Percentiles rank a stretch among this genome's conserved stretches.
Evolutionary conservation across 305 asterid genomes (phyloP).

Genomic region (Solanum aculeatissimum): DNA sequence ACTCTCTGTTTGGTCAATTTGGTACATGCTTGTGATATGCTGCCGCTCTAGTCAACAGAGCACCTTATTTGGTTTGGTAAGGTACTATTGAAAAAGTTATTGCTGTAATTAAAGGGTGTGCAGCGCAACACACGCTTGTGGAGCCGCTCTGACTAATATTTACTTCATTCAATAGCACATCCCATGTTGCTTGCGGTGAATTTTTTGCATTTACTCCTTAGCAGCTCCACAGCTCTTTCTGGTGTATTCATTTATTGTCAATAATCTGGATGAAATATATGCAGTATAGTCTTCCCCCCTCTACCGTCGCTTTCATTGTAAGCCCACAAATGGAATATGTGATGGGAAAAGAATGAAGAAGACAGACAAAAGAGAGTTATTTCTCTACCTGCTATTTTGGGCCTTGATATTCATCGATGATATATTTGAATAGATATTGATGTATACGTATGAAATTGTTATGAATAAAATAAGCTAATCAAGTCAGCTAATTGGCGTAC

Average conservation of each 20-base stretch:
- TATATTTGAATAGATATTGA: neutral
- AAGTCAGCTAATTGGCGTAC: neutral
- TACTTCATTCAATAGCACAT: neutral
- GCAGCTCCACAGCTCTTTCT: neutral
- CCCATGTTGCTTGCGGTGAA: neutral
- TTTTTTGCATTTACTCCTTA: neutral
- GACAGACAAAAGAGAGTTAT: neutral
- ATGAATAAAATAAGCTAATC: neutral
- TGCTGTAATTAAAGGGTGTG: neutral
- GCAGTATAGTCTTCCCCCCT: neutral
- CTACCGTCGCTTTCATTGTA: neutral
- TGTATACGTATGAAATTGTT: neutral
- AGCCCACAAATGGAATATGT: neutral
- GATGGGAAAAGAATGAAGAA: neutral
- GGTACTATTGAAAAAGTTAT: neutral
- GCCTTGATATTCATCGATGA: neutral
- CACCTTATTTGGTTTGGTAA: neutral
- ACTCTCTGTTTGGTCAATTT: neutral
- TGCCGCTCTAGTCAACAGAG: neutral
- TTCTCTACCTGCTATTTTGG: neutral
- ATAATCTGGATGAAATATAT: neutral
- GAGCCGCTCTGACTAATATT: neutral
- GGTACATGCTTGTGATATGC: neutral
- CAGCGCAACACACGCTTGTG: neutral
- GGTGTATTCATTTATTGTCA: neutral